phyloP scores from a whole-genome alignment of 1,284 basidiomycete genomes.

The Fereydounia khargensis region DNA sequence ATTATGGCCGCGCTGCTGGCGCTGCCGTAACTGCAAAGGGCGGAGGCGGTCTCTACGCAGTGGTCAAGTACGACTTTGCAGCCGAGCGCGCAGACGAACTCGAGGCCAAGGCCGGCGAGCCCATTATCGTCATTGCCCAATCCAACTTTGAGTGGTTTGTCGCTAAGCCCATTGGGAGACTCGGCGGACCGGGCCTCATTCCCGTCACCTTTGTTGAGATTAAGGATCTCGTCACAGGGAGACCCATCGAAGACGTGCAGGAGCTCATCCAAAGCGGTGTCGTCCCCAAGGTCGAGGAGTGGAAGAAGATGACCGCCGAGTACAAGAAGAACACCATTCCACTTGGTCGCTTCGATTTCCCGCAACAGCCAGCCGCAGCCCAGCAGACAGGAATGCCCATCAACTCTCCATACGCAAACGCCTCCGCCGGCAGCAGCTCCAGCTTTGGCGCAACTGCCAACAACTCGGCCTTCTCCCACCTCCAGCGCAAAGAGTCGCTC shows the following conservation, averaged over 20 bases:
- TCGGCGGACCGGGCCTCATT: conserved; percentile 93
- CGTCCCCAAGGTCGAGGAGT: conserved; percentile 92
- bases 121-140: conserved; percentile 67
- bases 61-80: conserved; percentile 90
- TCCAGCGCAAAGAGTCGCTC: conserved; percentile 17
- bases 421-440: conserved; percentile 12
- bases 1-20: conserved; percentile 22
- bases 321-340: conserved; percentile 96
- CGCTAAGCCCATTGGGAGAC: conserved; percentile 84
- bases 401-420: conserved; percentile 27
- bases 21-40: conserved; percentile 41
- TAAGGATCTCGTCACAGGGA: conserved; percentile 78
- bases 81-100: conserved; percentile 96
- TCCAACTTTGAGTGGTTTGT: conserved; percentile 62
- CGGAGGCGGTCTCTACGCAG: conserved; percentile 68
- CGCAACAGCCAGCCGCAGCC: conserved; percentile 4
- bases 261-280: conserved; percentile 78
- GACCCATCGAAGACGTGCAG: conserved; percentile 66
- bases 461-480: conserved; percentile 3
- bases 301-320: conserved; percentile 90
- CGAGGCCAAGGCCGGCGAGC: conserved; percentile 87
- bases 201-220: conserved; percentile 95
- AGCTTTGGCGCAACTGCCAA: conserved; percentile 2
- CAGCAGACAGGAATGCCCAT: neutral
- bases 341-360: conserved; percentile 65